Base-by-base conservation (phyloP, 2,329 filamentous ascomycete genomes). In the Exophiala phaeomuriformis region DNA sequence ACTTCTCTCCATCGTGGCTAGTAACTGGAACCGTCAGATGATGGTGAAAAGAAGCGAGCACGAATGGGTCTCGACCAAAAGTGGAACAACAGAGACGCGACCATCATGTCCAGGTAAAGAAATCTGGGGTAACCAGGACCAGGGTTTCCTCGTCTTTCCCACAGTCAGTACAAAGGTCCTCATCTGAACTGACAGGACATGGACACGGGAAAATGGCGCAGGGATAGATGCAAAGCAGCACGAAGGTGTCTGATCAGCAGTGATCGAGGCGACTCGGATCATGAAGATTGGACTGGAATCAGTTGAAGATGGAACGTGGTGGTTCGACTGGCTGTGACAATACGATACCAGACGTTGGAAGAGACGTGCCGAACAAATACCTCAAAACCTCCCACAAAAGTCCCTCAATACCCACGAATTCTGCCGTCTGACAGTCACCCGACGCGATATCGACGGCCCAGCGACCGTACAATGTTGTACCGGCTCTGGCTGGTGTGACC, bases 391-490 rank as follows among this genome's bases (percentile, higher is more conserved):
- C 19, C 19, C 19, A 37, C 42, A 7, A 27, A 45, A 45, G 12
- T 32, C 4, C 6, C 42, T 45, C 42, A 45, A 45, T 45, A 45
- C 42, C 12, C 31, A 7, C 12, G 31, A 45, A 45, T 33, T 3
- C 42, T 5, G 7, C 42, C 3, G 44, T 47, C 44, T 35, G 44
- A 47, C 44, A 2, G 32, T 47, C 44, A 47, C 44, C 44, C 31
- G 44, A 37, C 32, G 6, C 10, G 1, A 36, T n/a, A 8, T 35
- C 9, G 29, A 12, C 43, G 30, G 9, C 36, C 2, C 5, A n/a
- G 7, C 10, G 10, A 12, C 9, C 19, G 9, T 39, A 12, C 4
- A 8, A 39, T n/a, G 10, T 39, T 8, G 36, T 39, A 2, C 10
- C 2, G 19, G 19, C 19, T 19, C 19, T 19, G 19, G 19, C 19